Evolutionary conservation across 1,284 basidiomycete species (phyloP), one percentile per base, ranked within the genome.

Genomic region (Ustilago cynodontis): DNA sequence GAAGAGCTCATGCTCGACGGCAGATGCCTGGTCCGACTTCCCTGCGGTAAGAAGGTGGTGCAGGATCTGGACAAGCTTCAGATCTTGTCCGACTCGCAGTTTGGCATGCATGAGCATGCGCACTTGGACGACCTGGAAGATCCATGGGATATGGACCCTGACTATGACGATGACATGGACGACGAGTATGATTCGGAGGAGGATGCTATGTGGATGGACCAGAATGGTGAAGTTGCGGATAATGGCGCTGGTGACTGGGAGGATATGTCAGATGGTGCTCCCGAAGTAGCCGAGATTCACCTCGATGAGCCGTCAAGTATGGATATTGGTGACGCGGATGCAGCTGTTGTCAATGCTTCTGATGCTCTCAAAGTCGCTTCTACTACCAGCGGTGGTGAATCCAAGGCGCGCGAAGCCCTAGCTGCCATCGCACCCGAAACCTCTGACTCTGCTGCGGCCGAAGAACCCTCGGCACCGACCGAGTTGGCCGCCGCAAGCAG

Each of bases 1-100:
- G 79, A 77, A 28, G 82, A 86, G 35, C 79, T 88, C 10, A 69
- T 85, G 14, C 77, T 86, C 37, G 86, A 88, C 54, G 88, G 88
- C 2, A 77, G 49, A 1, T 81, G 87, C 45, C 75, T 71, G 4
- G 81, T 88, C 10, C 71, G 77, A 49, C 54, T 88, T 58, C 85
- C 87, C 39, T 65, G 60, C 49, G 87, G 69, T 53, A 68, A 82
- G 9, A 81, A 63, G 28, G 80, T 85, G 20, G 66, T 72, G 0
- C 59, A 81, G 20, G 76, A 77, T 16, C 50, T 79, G 22, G 75
- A 79, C 3, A 75, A 81, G 29, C 65, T 85, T 14, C 62, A 66
- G 49, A 66, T 80, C 29, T 56, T 80, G 14, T 65, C 59, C 28
- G 71, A 82, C 24, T 63, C 71, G 11, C 64, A 66, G 10, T 76